Percentiles rank a stretch among this genome's conserved stretches.
phyloP scores from a whole-genome alignment of 108 stramenopile species.

The Cyclotella cryptica region DNA sequence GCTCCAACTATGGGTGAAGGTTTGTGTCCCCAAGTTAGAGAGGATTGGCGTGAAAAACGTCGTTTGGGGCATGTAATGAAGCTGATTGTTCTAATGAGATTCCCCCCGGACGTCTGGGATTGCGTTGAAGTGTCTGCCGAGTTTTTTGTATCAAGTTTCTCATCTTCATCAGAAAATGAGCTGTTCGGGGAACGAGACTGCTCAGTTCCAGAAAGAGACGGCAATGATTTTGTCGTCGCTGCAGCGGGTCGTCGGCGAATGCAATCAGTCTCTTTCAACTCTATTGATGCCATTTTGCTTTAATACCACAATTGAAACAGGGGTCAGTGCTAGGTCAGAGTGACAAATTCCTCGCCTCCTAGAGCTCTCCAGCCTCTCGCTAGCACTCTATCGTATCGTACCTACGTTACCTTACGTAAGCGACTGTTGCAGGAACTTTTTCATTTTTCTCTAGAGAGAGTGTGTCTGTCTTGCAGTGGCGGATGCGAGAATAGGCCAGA shows the following conservation, averaged over 20 bases:
- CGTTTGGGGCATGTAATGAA: constrained; percentile 25
- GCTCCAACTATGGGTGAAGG: constrained; percentile 44
- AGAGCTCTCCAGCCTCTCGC: no score
- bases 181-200: neutral
- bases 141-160: neutral
- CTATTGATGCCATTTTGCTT: no score
- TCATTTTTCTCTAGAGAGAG: no score
- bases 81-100: constrained; percentile 3
- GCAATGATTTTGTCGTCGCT: neutral
- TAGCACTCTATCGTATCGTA: no score
- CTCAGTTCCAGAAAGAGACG: constrained; percentile 7
- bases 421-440: no score
- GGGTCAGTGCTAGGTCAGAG: no score
- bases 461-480: no score
- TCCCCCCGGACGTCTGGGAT: neutral
- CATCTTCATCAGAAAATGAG: constrained; percentile 4
- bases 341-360: no score
- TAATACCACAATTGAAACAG: no score
- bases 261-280: neutral
- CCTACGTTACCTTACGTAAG: no score
- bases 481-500: no score
- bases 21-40: constrained; percentile 51
- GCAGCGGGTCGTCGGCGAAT: neutral
- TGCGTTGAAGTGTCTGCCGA: neutral
- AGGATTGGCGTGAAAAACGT: constrained; percentile 47